Base-by-base conservation (phyloP, 1,284 basidiomycete species). In the Pterula multifida region DNA sequence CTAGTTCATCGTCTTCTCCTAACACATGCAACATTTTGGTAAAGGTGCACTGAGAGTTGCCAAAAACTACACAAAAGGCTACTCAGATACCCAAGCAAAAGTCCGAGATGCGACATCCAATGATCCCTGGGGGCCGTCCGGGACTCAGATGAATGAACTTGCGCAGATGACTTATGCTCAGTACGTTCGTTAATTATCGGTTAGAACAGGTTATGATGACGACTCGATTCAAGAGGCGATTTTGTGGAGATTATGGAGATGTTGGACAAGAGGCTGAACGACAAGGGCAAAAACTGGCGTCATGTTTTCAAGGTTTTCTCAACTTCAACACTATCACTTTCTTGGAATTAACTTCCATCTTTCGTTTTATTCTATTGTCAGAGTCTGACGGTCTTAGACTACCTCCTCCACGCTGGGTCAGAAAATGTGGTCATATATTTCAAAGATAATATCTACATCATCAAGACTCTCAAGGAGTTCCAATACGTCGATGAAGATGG, bases 191-290 rank as follows among this genome's bases (percentile, higher is more conserved):
- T 50, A 26, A 9, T 19, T 25, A 51, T 56, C 56, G 49, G 17
- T 44, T 35, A 39, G 42, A 54, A 45, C 42, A 25, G 22, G 19
- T 22, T 9, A n/a, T 25, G 26, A 3, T 13, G 52, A 21, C 9
- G 44, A 19, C 36, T 25, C 47, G 13, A 13, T 39, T 42, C 3
- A 58, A 96, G 92, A 68, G 88, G 84, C 57, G 94, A 98, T 64
- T 98, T 99, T 67, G 91, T 98, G 26, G 96, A 99, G 69, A 94
- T 98, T 62, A 98, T 99, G 93, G 96, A 99, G 72, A 98, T 98
- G 90, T 75, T 99, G 54, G 96, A 99, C 69, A 98, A 98, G 70
- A 81, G 96, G 48, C 70, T 99, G 58, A 98, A 98, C 61, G 96
- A 99, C 72, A 98, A 98, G 73, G 96, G 96, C 36, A 98, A 98